Percentiles rank a stretch among this genome's conserved stretches.
Conservation (phyloP, 768 basidiomycete species). For the Collybiopsis confluens region DNA sequence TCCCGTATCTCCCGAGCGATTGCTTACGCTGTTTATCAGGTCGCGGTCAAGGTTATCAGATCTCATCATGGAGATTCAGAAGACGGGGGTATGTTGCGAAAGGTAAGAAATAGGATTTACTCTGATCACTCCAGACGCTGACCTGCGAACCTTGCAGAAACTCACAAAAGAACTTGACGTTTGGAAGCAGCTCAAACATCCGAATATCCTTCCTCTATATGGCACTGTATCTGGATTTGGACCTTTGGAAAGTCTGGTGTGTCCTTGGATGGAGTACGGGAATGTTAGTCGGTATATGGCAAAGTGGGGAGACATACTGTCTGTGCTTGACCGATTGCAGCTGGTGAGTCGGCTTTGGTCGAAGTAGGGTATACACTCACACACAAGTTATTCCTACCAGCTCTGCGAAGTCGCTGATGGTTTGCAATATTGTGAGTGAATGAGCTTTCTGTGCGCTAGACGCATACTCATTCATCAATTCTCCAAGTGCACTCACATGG, state of each 20-base stretch:
- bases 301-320: constrained; percentile 29
- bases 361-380: neutral
- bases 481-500: constrained; percentile 32
- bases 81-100: constrained; percentile 25
- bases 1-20: no score
- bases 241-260: constrained; percentile 32
- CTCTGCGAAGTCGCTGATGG: constrained; percentile 36
- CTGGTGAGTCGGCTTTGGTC: constrained; percentile 23
- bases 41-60: constrained; percentile 37
- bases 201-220: constrained; percentile 31
- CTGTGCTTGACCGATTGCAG: constrained; percentile 28
- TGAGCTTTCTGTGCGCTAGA: neutral
- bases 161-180: constrained; percentile 31
- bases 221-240: constrained; percentile 35
- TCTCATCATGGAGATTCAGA: constrained; percentile 27
- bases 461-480: neutral
- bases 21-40: constrained; percentile 13
- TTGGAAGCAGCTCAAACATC: constrained; percentile 35
- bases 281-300: constrained; percentile 34
- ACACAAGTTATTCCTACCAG: constrained; percentile 14
- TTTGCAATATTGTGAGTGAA: constrained; percentile 30
- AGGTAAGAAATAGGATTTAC: constrained; percentile 16
- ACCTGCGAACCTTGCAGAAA: constrained; percentile 25
- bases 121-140: no score
- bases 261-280: constrained; percentile 38